Conservation (phyloP, 2,329 filamentous ascomycete genomes). For the Monosporascus ibericus region DNA sequence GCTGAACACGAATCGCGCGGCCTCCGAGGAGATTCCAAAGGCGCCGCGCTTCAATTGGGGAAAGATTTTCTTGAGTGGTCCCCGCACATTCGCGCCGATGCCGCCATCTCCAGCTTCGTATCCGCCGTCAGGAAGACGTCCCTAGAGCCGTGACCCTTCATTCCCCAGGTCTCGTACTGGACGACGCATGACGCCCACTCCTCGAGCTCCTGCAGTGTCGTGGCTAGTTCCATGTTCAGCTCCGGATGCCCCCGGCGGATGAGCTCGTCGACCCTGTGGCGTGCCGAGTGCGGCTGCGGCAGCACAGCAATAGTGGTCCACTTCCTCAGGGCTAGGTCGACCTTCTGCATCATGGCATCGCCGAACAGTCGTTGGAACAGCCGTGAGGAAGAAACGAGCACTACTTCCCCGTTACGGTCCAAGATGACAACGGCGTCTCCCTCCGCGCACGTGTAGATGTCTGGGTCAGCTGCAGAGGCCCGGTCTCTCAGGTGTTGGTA, state of each 20-base stretch:
- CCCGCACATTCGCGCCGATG: neutral
- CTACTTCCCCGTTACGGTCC: neutral
- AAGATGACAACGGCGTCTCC: neutral
- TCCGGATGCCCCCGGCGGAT: neutral
- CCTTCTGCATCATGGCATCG: neutral
- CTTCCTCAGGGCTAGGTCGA: neutral
- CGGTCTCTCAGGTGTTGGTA: neutral
- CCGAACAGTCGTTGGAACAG: conserved; percentile 2
- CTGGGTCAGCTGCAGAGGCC: neutral
- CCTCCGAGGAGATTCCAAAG: conserved; percentile 1
- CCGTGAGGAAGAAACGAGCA: neutral
- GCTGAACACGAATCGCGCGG: neutral
- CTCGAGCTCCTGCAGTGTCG: neutral
- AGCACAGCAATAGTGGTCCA: neutral
- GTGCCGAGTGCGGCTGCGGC: neutral
- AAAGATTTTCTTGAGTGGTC: neutral
- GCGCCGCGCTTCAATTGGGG: neutral
- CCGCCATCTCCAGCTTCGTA: neutral
- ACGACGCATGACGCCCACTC: neutral
- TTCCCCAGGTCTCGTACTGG: conserved; percentile 1
- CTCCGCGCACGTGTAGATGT: neutral
- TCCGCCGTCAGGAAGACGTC: neutral
- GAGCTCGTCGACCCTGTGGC: neutral
- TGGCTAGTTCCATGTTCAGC: conserved; percentile 1
- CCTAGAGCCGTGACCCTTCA: neutral